A percentile compares a stretch with the other conserved stretches of the same genome.
These are phyloP conservation scores for Salix brachista DNA, from an alignment of 345 rosid genomes.

Conservation along the genomic window DNA sequence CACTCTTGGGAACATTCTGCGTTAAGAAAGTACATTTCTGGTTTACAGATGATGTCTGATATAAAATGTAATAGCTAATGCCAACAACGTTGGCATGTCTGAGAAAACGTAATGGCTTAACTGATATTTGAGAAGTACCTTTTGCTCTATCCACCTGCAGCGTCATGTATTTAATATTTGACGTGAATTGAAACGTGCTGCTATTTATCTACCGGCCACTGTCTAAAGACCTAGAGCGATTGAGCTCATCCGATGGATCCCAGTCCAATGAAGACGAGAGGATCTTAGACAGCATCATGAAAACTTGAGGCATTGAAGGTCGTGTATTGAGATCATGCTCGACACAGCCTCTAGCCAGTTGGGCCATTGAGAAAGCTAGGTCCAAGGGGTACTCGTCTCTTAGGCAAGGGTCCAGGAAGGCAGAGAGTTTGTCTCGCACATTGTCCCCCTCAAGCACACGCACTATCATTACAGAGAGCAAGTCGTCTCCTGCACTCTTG, in stretches of 20 bases:
- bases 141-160: too few relatives aligned
- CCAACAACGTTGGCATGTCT: background rate
- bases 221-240: conserved; percentile 41
- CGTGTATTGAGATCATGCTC: conserved; percentile 61
- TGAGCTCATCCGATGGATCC: conserved; percentile 76
- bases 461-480: conserved; percentile 44
- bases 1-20: background rate
- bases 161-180: too few relatives aligned
- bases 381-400: conserved; percentile 67
- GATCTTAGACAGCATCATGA: conserved; percentile 58
- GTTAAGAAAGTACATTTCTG: background rate
- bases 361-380: conserved; percentile 72
- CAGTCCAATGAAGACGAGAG: conserved; percentile 69
- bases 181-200: background rate
- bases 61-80: background rate
- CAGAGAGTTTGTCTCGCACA: conserved; percentile 57
- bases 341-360: conserved; percentile 63
- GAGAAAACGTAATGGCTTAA: background rate
- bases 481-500: conserved; percentile 36
- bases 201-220: conserved; percentile 19
- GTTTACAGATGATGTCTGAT: background rate
- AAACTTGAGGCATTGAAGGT: conserved; percentile 47
- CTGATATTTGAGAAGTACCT: background rate
- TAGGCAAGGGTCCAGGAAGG: conserved; percentile 60
- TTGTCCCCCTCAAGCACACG: conserved; percentile 67